These are phyloP conservation scores for Moniliophthora roreri DNA, from an alignment of 1,284 basidiomycete genomes.

Conservation along the genomic window DNA sequence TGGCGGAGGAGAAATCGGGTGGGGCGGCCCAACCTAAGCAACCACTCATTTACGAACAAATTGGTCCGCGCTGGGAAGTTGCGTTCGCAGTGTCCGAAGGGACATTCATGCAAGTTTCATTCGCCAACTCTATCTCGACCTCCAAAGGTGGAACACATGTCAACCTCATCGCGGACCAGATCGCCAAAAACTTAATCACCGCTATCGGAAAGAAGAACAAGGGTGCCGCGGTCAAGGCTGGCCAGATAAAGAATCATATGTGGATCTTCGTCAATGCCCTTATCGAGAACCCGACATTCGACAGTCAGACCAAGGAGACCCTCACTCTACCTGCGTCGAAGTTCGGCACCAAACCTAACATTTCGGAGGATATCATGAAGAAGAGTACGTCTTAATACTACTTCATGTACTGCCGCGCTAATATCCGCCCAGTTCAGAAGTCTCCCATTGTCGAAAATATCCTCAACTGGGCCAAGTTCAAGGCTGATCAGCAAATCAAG, in stretches of 20 bases:
- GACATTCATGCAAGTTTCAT: conserved; percentile 91
- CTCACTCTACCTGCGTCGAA: conserved; percentile 88
- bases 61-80: conserved; percentile 90
- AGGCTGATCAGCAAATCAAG: conserved; percentile 95
- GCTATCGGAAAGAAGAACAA: conserved; percentile 97
- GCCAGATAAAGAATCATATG: conserved; percentile 97
- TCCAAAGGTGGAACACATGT: conserved; percentile 98
- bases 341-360: conserved; percentile 83
- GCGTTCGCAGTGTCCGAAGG: conserved; percentile 95
- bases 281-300: conserved; percentile 98
- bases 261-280: conserved; percentile 98
- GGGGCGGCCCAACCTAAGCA: conserved; percentile 78
- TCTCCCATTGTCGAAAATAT: conserved; percentile 92
- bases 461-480: conserved; percentile 94
- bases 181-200: conserved; percentile 82
- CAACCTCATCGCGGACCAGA: conserved; percentile 82
- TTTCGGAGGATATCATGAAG: conserved; percentile 95
- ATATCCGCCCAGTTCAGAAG: conserved; percentile 67
- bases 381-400: conserved; percentile 62
- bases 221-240: conserved; percentile 87
- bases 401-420: conserved; percentile 8
- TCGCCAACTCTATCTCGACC: conserved; percentile 97
- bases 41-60: conserved; percentile 80
- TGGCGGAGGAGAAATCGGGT: conserved; percentile 64
- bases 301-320: conserved; percentile 99